Conservation (phyloP, 257 asterid genomes). For the Pogostemon cablin region DNA sequence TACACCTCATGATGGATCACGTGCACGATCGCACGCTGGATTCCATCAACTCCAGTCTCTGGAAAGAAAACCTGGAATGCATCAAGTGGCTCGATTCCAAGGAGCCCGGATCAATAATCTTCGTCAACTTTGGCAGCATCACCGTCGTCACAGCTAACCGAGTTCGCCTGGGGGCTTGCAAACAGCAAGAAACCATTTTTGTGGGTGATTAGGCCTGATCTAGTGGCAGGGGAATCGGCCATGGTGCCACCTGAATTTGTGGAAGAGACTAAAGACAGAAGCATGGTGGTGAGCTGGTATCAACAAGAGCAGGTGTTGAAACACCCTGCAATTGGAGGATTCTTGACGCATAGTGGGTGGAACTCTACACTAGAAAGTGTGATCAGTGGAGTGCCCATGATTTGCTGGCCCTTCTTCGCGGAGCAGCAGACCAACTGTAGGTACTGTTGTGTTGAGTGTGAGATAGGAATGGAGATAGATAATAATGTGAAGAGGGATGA, state of each 20-base stretch:
- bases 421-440: slow-evolving; percentile 56
- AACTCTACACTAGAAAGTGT: slow-evolving; percentile 54
- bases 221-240: slow-evolving; percentile 44
- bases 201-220: slow-evolving; percentile 55
- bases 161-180: slow-evolving; percentile 62
- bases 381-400: slow-evolving; percentile 46
- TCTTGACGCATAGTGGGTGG: slow-evolving; percentile 60
- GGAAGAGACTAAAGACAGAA: slow-evolving; percentile 43
- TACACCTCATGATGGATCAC: slow-evolving; percentile 41
- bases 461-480: slow-evolving; percentile 49
- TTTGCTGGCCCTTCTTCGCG: slow-evolving; percentile 56
- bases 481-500: slow-evolving; percentile 50
- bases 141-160: slow-evolving; percentile 48
- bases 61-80: slow-evolving; percentile 47
- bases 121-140: slow-evolving; percentile 58
- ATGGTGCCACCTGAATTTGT: slow-evolving; percentile 48
- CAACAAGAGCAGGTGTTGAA: slow-evolving; percentile 48
- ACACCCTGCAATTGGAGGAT: slow-evolving; percentile 54
- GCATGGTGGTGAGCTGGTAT: slow-evolving; percentile 53
- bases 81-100: slow-evolving; percentile 46
- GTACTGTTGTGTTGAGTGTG: slow-evolving; percentile 48
- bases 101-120: slow-evolving; percentile 45
- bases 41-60: slow-evolving; percentile 41
- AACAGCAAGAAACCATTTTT: slow-evolving; percentile 45
- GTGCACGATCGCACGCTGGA: slow-evolving; percentile 34